Conservation (phyloP, 2,329 filamentous ascomycete species). For the Ophiostoma populinum region DNA sequence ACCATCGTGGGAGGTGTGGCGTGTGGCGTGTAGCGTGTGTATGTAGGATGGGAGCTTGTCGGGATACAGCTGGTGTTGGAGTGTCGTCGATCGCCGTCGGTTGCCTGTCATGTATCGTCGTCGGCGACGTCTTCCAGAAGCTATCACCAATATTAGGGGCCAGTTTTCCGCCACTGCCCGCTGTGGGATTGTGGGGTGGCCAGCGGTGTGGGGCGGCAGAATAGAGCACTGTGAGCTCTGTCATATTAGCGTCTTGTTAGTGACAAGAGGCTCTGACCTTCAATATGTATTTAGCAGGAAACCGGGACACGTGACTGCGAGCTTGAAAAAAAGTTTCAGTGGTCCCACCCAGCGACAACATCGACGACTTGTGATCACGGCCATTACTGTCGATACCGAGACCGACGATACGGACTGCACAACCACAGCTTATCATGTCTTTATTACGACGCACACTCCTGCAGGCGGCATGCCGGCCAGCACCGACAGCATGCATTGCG, state of each 20-base stretch:
- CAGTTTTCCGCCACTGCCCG: slow-evolving; percentile 7
- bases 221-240: background rate
- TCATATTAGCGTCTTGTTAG: background rate
- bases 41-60: background rate
- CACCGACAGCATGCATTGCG: background rate
- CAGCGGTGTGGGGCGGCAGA: slow-evolving; percentile 9
- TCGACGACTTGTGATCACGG: background rate
- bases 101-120: too few species aligned
- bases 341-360: background rate
- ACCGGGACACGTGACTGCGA: background rate
- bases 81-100: background rate
- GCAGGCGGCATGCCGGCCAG: background rate
- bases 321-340: slow-evolving; percentile 1
- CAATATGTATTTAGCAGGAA: too few species aligned
- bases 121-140: slow-evolving; percentile 3
- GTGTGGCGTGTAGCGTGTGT: too few species aligned
- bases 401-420: too few species aligned
- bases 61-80: background rate
- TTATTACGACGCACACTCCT: slow-evolving; percentile 1
- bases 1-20: slow-evolving; percentile 53
- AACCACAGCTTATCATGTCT: background rate
- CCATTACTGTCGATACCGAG: too few species aligned
- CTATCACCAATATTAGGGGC: slow-evolving; percentile 1
- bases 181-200: slow-evolving; percentile 3
- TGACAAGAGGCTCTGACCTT: too few species aligned